Percentiles rank a stretch among this genome's conserved stretches.
Evolutionary conservation across 805 yeast species (phyloP).

Genomic region (Candida ovalis): DNA sequence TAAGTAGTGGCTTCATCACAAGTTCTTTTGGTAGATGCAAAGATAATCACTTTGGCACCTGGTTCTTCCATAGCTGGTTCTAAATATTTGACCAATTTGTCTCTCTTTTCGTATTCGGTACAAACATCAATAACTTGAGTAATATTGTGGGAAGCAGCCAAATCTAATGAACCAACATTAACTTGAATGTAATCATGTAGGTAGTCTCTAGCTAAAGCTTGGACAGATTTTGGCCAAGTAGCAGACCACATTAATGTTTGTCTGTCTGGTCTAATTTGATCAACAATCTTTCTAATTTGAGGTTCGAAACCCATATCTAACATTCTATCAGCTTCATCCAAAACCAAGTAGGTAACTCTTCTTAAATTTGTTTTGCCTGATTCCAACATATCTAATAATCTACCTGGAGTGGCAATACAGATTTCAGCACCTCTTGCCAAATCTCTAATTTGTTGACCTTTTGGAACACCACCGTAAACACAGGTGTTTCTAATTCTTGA

Average conservation of each 20-base stretch:
- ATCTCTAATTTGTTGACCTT: slow-evolving; percentile 96
- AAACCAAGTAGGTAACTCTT: slow-evolving; percentile 94
- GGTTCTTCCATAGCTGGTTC: slow-evolving; percentile 71
- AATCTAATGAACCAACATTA: slow-evolving; percentile 91
- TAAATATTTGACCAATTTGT: slow-evolving; percentile 77
- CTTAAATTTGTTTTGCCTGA: slow-evolving; percentile 89
- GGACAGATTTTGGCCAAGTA: slow-evolving; percentile 99
- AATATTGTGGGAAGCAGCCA: slow-evolving; percentile 95
- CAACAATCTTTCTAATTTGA: slow-evolving; percentile 94
- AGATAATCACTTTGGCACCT: slow-evolving; percentile 77
- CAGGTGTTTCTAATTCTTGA: slow-evolving; percentile 95
- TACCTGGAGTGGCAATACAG: slow-evolving; percentile 97
- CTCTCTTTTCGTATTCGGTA: slow-evolving; percentile 91
- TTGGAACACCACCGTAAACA: slow-evolving; percentile 99
- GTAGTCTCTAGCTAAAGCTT: slow-evolving; percentile 87
- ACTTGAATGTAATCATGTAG: slow-evolving; percentile 93
- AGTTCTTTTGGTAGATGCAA: slow-evolving; percentile 95
- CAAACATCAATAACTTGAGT: slow-evolving; percentile 91
- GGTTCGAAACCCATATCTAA: slow-evolving; percentile 99
- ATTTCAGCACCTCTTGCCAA: slow-evolving; percentile 94
- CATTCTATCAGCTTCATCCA: slow-evolving; percentile 99
- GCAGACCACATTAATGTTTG: slow-evolving; percentile 99
- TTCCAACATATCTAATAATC: slow-evolving; percentile 97
- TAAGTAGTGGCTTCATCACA: slow-evolving; percentile 93
- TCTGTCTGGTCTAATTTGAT: slow-evolving; percentile 97